Evolutionary conservation across 73 alveolate species (phyloP).

Genomic region (Stentor coeruleus): DNA sequence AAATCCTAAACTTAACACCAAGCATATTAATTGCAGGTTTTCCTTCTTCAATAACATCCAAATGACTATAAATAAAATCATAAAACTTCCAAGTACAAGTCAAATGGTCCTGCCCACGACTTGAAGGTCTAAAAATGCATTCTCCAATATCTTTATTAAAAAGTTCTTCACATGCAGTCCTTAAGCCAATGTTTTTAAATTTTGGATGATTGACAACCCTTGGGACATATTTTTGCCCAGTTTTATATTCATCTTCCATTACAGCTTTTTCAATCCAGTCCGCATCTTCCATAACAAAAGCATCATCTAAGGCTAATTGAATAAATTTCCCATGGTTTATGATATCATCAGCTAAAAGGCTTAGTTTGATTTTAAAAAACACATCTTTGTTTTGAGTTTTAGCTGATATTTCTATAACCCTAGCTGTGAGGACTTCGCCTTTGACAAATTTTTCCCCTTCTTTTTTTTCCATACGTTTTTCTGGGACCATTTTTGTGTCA

Average conservation of each 20-base stretch:
- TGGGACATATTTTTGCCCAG: slow-evolving; percentile 43
- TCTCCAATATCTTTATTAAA: slow-evolving; percentile 81
- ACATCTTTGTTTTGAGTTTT: slow-evolving; percentile 37
- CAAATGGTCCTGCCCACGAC: slow-evolving; percentile 71
- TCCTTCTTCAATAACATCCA: slow-evolving; percentile 77
- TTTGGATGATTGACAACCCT: slow-evolving; percentile 81
- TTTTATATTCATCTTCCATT: slow-evolving; percentile 34
- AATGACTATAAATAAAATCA: slow-evolving; percentile 67
- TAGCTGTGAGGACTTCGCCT: slow-evolving; percentile 12
- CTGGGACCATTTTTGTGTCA: neutral
- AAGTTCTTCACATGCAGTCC: slow-evolving; percentile 61
- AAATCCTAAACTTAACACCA: slow-evolving; percentile 63
- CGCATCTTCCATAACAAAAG: slow-evolving; percentile 50
- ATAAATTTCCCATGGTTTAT: slow-evolving; percentile 4
- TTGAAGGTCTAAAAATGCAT: slow-evolving; percentile 80
- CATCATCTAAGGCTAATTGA: slow-evolving; percentile 28
- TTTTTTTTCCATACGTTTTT: slow-evolving; percentile 36
- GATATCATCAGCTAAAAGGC: slow-evolving; percentile 53
- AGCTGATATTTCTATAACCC: slow-evolving; percentile 4
- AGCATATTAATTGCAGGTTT: slow-evolving; percentile 69
- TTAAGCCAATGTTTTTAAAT: slow-evolving; percentile 69
- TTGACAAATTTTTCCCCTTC: slow-evolving; percentile 32
- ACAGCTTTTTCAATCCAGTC: slow-evolving; percentile 43
- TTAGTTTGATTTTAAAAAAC: slow-evolving; percentile 38
- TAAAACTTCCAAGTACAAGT: slow-evolving; percentile 89